Evolutionary conservation across 2,329 filamentous ascomycete species (phyloP).

Genomic region (Samsoniella hepiali): DNA sequence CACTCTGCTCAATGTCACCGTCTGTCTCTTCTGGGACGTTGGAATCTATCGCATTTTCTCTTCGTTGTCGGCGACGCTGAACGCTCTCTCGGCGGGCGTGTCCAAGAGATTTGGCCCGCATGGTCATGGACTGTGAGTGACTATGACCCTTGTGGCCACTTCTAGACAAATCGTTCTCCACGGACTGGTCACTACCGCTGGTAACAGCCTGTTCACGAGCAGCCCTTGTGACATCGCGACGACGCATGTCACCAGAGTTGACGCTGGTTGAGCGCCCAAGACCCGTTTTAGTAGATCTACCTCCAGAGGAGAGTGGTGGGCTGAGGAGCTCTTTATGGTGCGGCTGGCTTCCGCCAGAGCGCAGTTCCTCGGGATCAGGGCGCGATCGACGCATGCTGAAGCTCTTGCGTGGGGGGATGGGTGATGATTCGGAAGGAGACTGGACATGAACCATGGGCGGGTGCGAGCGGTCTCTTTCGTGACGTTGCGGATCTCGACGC

Average conservation of each 20-base stretch:
- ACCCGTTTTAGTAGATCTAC: constrained; percentile 61
- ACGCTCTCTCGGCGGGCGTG: constrained; percentile 90
- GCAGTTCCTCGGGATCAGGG: constrained; percentile 52
- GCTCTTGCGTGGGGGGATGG: constrained; percentile 71
- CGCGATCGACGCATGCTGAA: constrained; percentile 72
- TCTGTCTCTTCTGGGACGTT: constrained; percentile 92
- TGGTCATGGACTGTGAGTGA: constrained; percentile 58
- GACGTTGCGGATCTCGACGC: constrained; percentile 63
- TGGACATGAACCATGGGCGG: constrained; percentile 77
- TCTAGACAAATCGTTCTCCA: constrained; percentile 49
- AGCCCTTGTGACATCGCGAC: constrained; percentile 50
- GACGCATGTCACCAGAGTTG: constrained; percentile 77
- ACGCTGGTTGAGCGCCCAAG: constrained; percentile 88
- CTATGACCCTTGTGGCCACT: constrained; percentile 50
- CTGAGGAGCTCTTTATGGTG: constrained; percentile 77
- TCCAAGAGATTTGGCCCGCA: constrained; percentile 81
- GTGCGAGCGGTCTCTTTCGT: constrained; percentile 62
- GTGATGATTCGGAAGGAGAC: constrained; percentile 61
- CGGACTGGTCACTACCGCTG: constrained; percentile 76
- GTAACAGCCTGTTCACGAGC: constrained; percentile 67
- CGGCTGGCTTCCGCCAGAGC: constrained; percentile 60
- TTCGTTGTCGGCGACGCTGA: constrained; percentile 73
- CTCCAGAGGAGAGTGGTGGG: constrained; percentile 64
- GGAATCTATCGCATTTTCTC: constrained; percentile 68
- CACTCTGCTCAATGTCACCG: constrained; percentile 65